Base-by-base conservation (phyloP, 2,329 filamentous ascomycete genomes). In the Penicillium decumbens region DNA sequence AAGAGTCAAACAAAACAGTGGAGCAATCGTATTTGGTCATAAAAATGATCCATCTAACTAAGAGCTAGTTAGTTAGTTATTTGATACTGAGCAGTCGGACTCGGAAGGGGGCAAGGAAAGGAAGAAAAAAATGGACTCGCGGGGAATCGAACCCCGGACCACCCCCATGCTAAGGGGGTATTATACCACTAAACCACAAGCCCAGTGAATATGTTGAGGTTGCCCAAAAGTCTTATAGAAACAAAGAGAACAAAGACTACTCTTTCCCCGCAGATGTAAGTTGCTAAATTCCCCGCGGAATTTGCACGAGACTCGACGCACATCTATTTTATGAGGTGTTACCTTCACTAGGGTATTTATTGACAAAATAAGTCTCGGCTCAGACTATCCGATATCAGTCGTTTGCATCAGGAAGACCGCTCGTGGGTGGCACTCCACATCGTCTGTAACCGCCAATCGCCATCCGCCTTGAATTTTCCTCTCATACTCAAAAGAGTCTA, bases 91-190 rank as follows among this genome's bases (percentile, higher is more conserved):
- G 24, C 9, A 2, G 9, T 27, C 25, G 8, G 8, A 27, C 25
- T 9, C 2, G 6, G 25, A 8, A 30, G 13, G 12, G 29, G n/a
- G 15, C 15, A 39, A 25, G 2, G 4, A 20, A 23, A 39, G 15
- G 15, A n/a, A n/a, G 13, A 49, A 49, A 50, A 49, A 48, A 50
- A 53, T 72, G 70, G 71, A 73, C 70, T 69, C 64, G 69, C 70
- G 64, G 71, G 70, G 70, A 73, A 73, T 73, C 70, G 68, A 72
- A 72, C 69, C 68, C 67, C 64, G 66, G 68, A 72, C 71, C 70
- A 65, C 70, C 64, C 69, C 68, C 69, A 72, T 70, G 66, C 69
- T 71, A 71, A 71, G 68, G 66, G 67, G 61, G 67, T 66, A 71
- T 71, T 70, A 71, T 72, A 72, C 69, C 69, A 70, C 69, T 71